Conservation (phyloP, 352 stramenopile genomes). For the Phytophthora pistaciae region DNA sequence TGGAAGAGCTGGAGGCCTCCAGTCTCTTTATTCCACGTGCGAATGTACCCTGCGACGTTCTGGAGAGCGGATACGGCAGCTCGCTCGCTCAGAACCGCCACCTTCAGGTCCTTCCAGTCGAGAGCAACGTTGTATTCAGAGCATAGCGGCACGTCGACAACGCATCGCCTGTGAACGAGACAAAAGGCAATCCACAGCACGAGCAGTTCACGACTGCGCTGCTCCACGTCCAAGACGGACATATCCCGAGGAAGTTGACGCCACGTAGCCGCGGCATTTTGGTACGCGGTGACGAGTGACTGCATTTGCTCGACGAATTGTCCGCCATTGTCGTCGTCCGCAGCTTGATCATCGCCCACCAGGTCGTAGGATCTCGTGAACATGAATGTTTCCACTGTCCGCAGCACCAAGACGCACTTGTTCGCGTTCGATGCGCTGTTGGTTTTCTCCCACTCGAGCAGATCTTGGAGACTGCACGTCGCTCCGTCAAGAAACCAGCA, state of each 20-base stretch:
- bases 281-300: constrained; percentile 25
- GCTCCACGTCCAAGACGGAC: constrained; percentile 38
- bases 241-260: constrained; percentile 16
- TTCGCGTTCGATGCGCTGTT: constrained; percentile 9
- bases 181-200: constrained; percentile 56
- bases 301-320: constrained; percentile 18
- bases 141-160: constrained; percentile 9
- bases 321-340: neutral
- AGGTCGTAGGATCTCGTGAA: constrained; percentile 12
- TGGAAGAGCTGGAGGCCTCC: constrained; percentile 42
- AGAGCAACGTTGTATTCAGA: constrained; percentile 52
- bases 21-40: constrained; percentile 31
- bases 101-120: constrained; percentile 44
- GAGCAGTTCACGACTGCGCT: constrained; percentile 49
- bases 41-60: constrained; percentile 48
- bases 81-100: constrained; percentile 46
- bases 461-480: constrained; percentile 12
- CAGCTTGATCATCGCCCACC: neutral
- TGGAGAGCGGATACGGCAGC: constrained; percentile 38
- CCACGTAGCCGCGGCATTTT: constrained; percentile 19
- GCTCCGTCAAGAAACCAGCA: constrained; percentile 19
- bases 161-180: constrained; percentile 42
- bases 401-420: constrained; percentile 29
- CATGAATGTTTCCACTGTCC: constrained; percentile 45
- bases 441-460: constrained; percentile 27